Evolutionary conservation across 495 filamentous ascomycete species (phyloP), one percentile per base, ranked within the genome.

Genomic region (Chaetomium fimeti): DNA sequence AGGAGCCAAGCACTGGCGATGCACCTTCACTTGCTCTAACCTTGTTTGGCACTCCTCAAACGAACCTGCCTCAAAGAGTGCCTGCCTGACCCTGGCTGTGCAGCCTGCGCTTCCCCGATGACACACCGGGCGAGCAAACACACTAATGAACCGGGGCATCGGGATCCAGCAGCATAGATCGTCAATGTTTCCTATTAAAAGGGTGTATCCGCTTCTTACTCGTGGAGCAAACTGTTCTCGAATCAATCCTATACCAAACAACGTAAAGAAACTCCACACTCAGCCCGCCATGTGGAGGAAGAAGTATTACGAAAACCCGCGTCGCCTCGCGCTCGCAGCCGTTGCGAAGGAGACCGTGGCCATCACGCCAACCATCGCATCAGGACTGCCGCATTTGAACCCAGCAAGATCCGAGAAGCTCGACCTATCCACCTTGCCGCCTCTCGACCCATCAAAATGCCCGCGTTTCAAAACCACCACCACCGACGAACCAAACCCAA

Each of bases 271-370:
- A 15, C 16, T 13, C 13, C 40, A 43, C 13, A 43, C 13, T 16
- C 16, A 15, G 13, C 13, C 40, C 40, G 20, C 45, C 47, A 65
- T 65, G 62, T 65, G 55, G 56, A 65, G 56, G 38, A 65, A 65
- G 28, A 59, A 59, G 53, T 53, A 59, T 18, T 52, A 59, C 55
- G 16, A 64, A 11, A 18, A 59, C 55, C 62, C 62, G 16, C 42
- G 43, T 16, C 62, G 62, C 1, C 38, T 60, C 8, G 67, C 67
- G 12, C 67, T 69, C 24, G 63, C 68, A 5, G 61, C 61, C 49
- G 61, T 66, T 15, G 72, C 72, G 40, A 53, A 61, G 25, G 67
- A 75, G 62, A 75, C 73, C 4, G 47, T n/a, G 22, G 54, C 51
- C 11, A 55, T 57, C 2, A 65, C 72, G 4, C 70, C 68, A 5